Conservation (phyloP, 306 rosid species). For the Sicyos baderoa region DNA sequence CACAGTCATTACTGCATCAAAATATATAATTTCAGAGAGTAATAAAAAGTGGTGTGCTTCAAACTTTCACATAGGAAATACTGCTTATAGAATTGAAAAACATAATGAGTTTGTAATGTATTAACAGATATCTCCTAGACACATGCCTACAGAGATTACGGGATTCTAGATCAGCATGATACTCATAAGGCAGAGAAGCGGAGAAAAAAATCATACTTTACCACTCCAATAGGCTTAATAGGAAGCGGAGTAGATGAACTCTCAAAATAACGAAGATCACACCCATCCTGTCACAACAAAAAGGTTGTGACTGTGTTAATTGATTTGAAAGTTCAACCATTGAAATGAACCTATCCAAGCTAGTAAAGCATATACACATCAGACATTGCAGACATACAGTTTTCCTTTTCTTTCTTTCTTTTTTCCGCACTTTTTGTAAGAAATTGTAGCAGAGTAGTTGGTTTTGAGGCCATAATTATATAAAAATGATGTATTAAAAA, state of each 20-base stretch:
- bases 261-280: slow-evolving; percentile 64
- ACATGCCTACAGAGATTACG: not conserved
- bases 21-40: slow-evolving; percentile 17
- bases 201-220: slow-evolving; percentile 48
- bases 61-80: not conserved
- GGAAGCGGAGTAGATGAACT: slow-evolving; percentile 75
- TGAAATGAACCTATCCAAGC: not conserved
- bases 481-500: not conserved
- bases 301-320: not conserved
- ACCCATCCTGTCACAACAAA: slow-evolving; percentile 55
- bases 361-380: slow-evolving; percentile 4
- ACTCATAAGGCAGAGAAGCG: not conserved
- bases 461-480: not conserved
- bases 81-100: not conserved
- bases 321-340: slow-evolving; percentile 11
- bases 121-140: not conserved
- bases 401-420: not conserved
- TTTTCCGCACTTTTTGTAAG: not conserved
- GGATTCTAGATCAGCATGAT: not conserved
- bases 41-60: not conserved
- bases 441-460: not conserved
- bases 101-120: slow-evolving; percentile 1
- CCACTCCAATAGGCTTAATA: slow-evolving; percentile 74
- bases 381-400: not conserved
- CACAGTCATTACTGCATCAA: slow-evolving; percentile 71